Conservation (phyloP, 1,284 basidiomycete genomes). For the Mycena sp. region DNA sequence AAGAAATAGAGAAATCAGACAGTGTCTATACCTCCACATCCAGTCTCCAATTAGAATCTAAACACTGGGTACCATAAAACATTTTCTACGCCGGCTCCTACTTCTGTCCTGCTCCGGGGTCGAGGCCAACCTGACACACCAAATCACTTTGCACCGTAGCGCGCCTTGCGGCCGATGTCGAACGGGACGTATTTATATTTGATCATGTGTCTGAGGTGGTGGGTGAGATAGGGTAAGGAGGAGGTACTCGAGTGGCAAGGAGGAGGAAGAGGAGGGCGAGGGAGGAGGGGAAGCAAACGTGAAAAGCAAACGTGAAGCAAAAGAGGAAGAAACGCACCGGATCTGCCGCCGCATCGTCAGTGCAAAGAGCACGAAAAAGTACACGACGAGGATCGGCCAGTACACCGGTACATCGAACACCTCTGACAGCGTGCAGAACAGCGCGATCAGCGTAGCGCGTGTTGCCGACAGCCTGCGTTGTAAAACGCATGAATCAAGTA, state of each 20-base stretch:
- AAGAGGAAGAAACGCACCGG: constrained; percentile 67
- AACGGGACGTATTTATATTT: constrained; percentile 97
- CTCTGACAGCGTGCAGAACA: constrained; percentile 83
- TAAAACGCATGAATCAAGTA: constrained; percentile 8
- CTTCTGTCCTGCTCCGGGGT: no score
- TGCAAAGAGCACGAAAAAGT: constrained; percentile 33
- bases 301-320: no score
- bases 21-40: no score
- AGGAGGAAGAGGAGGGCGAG: neutral
- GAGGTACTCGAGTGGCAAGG: neutral
- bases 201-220: constrained; percentile 89
- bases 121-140: no score
- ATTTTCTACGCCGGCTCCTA: no score
- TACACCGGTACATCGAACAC: constrained; percentile 96
- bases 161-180: constrained; percentile 88
- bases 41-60: no score
- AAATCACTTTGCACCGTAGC: constrained; percentile 63
- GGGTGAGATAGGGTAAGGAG: neutral
- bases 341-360: constrained; percentile 94
- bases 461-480: constrained; percentile 86
- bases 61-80: no score
- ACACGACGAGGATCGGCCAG: constrained; percentile 55
- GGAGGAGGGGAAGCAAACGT: neutral
- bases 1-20: no score
- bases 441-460: constrained; percentile 84